Evolutionary conservation across 768 basidiomycete species (phyloP).

Genomic region (Phaeolepiota aurea): DNA sequence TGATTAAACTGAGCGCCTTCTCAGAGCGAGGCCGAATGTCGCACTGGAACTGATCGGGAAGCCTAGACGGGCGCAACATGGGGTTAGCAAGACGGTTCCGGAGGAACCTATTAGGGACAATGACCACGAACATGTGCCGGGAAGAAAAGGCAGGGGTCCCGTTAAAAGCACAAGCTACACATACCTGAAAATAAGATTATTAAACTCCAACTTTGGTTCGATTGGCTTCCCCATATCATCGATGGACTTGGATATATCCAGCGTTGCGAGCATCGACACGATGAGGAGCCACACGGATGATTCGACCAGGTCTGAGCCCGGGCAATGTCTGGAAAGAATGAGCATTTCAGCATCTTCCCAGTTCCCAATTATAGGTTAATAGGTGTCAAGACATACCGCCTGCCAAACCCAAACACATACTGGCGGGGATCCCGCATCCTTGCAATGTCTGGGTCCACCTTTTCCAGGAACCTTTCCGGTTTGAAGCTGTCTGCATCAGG

Average conservation of each 20-base stretch:
- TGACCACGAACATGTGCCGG: constrained; percentile 1
- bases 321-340: constrained; percentile 39
- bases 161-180: constrained; percentile 11
- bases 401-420: constrained; percentile 33
- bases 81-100: too few species aligned
- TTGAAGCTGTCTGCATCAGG: constrained; percentile 41
- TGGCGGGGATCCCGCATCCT: constrained; percentile 20
- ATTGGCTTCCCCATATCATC: constrained; percentile 38
- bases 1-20: constrained; percentile 29
- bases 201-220: constrained; percentile 43
- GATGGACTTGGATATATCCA: constrained; percentile 43
- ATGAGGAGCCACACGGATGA: constrained; percentile 54
- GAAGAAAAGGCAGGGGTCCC: too few species aligned
- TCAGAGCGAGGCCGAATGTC: constrained; percentile 44
- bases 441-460: constrained; percentile 16
- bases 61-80: constrained; percentile 26
- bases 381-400: constrained; percentile 19
- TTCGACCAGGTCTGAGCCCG: constrained; percentile 56
- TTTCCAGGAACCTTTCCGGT: constrained; percentile 43
- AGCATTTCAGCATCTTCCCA: neutral
- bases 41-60: constrained; percentile 39
- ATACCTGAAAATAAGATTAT: constrained; percentile 59
- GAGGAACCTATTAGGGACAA: neutral
- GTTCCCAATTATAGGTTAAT: neutral
- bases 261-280: constrained; percentile 45